A percentile compares a stretch with the other conserved stretches of the same genome.
phyloP scores from a whole-genome alignment of 2,329 filamentous ascomycete species.

The Leptographium wingfieldii region DNA sequence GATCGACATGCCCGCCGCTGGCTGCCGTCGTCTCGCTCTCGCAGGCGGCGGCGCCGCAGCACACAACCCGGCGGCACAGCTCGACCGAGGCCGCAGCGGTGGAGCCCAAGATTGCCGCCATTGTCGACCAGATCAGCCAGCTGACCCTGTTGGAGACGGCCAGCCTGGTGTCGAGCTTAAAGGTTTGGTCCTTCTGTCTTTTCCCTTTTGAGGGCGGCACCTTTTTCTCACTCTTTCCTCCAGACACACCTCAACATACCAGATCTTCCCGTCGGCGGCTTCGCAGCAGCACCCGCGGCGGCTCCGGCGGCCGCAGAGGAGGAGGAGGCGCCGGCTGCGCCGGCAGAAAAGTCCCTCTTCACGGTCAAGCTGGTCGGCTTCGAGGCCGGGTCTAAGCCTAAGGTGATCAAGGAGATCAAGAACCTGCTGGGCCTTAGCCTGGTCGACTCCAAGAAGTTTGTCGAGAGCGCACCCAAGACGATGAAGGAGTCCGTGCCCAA shows the following conservation, averaged over 20 bases:
- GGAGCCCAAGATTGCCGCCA: slow-evolving; percentile 85
- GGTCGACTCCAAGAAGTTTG: slow-evolving; percentile 99
- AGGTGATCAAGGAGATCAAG: slow-evolving; percentile 99
- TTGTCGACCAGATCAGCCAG: slow-evolving; percentile 98
- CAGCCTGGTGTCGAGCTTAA: slow-evolving; percentile 85
- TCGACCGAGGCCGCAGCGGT: slow-evolving; percentile 63
- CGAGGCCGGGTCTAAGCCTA: slow-evolving; percentile 81
- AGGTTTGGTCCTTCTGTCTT: slow-evolving; percentile 44
- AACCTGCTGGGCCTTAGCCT: slow-evolving; percentile 84
- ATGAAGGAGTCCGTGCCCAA: slow-evolving; percentile 99
- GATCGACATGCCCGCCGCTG: slow-evolving; percentile 28
- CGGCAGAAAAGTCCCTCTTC: slow-evolving; percentile 96
- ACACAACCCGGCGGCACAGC: slow-evolving; percentile 65
- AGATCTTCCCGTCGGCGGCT: slow-evolving; percentile 89
- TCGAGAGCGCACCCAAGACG: slow-evolving; percentile 92
- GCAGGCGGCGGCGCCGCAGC: slow-evolving; percentile 25
- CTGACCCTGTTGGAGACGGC: slow-evolving; percentile 96
- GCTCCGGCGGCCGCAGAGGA: slow-evolving; percentile 62
- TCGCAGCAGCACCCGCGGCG: slow-evolving; percentile 49
- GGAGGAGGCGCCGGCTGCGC: slow-evolving; percentile 75
- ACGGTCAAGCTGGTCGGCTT: slow-evolving; percentile 88
- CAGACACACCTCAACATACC: slow-evolving; percentile 94
- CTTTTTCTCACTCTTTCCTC: too few species aligned
- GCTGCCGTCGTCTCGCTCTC: slow-evolving; percentile 22
- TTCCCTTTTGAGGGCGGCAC: too few species aligned